Evolutionary conservation across 2,329 filamentous ascomycete genomes (phyloP), one percentile per base, ranked within the genome.

Genomic region (Seiridium cupressi): DNA sequence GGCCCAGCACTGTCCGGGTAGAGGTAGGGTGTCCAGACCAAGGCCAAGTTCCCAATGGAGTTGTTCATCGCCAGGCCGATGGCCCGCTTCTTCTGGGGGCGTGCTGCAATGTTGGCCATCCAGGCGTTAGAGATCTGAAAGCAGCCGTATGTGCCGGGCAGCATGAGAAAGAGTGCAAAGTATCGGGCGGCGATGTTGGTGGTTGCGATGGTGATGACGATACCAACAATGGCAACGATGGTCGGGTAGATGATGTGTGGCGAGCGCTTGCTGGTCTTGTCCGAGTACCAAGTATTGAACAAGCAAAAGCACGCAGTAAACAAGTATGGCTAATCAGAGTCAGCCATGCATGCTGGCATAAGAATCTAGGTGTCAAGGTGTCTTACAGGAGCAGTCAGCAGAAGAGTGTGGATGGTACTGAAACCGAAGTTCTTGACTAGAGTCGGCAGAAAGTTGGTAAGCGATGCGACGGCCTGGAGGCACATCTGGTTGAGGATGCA

Each of bases 391-490:
- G 69, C 65, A 3, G 69, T 71, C 2, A 72, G 58, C 6, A 73
- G 66, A 1, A 72, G 64, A 1, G 70, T 72, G 9, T 69, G 51
- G 46, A 68, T 67, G 13, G 65, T 69, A 26, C 47, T 55, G 59
- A 61, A 72, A 3, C 71, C 71, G 48, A 73, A 69, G 36, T 63
- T 67, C 31, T 65, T 63, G 47, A 73, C 70, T 10, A 73, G 63
- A 1, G 70, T 70, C 6, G 71, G 71, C 13, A 73, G 61, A 59
- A 73, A 73, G 62, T 71, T 73, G 51, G 70, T 72, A 8, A 73
- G 58, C 3, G 70, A 70, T 3, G 69, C 70, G 4, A 68, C 69
- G 3, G 70, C 68, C 56, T 72, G 68, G 5, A 72, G 51, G 32
- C 69, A 68, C 55, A 72, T 62, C 61, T 72, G 68, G 53, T 62